Conservation (phyloP, 768 basidiomycete species). For the Hydnum rufescens region DNA sequence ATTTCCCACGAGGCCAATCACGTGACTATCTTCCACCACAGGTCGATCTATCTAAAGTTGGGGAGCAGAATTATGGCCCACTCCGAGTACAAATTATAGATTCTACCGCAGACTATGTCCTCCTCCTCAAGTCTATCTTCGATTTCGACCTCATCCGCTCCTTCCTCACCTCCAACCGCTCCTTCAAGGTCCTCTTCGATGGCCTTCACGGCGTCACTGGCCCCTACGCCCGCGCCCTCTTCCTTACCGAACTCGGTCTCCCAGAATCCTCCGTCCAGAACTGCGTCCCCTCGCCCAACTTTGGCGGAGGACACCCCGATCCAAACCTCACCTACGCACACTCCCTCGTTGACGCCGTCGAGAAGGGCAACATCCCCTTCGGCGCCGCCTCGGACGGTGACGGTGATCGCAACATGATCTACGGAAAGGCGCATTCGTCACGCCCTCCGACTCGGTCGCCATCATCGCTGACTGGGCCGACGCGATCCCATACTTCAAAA, state of each 20-base stretch:
- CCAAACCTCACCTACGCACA: constrained; percentile 97
- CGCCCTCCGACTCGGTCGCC: constrained; percentile 92
- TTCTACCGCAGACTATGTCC: constrained; percentile 76
- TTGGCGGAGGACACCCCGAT: constrained; percentile 95
- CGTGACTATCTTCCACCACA: constrained; percentile 15
- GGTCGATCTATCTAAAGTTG: constrained; percentile 73
- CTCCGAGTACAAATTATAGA: constrained; percentile 80
- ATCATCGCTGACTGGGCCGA: constrained; percentile 96
- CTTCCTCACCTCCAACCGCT: constrained; percentile 56
- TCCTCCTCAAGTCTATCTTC: constrained; percentile 73
- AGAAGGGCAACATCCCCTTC: constrained; percentile 66
- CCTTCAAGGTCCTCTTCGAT: constrained; percentile 83
- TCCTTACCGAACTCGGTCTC: constrained; percentile 67
- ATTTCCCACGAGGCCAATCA: constrained; percentile 6
- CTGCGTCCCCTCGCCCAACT: constrained; percentile 79
- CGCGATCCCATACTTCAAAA: constrained; percentile 77
- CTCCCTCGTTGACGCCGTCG: constrained; percentile 79
- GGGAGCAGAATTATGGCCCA: constrained; percentile 63
- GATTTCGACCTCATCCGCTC: constrained; percentile 82
- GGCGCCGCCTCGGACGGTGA: constrained; percentile 97
- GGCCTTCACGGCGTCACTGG: constrained; percentile 94
- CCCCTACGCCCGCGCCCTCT: constrained; percentile 79
- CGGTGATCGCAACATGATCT: constrained; percentile 99
- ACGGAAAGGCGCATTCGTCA: constrained; percentile 97
- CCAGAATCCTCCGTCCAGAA: constrained; percentile 71